phyloP scores from a whole-genome alignment of 164 flowering plant species.

The Vitis amurensis region DNA sequence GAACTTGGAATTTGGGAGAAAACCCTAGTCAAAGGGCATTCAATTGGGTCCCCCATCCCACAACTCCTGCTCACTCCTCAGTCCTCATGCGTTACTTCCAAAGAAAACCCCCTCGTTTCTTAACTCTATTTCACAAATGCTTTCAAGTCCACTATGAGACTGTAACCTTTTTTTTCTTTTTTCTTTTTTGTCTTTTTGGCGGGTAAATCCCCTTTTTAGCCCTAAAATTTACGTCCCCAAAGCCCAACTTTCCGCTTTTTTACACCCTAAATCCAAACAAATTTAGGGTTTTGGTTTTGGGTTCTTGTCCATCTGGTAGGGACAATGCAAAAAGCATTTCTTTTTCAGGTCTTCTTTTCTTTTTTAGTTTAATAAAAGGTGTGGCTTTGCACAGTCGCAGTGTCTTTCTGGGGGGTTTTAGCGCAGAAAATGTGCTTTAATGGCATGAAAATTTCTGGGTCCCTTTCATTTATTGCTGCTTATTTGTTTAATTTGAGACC shows the following conservation, averaged over 20 bases:
- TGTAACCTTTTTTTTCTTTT: constrained; percentile 1
- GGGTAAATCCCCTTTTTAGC: constrained; percentile 23
- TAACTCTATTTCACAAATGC: constrained; percentile 28
- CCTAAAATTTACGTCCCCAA: not conserved
- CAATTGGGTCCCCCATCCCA: no score
- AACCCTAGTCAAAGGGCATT: no score
- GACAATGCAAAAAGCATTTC: constrained; percentile 9
- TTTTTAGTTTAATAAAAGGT: constrained; percentile 5
- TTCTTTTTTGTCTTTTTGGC: constrained; percentile 20
- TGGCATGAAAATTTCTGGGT: constrained; percentile 17
- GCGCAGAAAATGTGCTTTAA: not conserved
- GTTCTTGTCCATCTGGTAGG: constrained; percentile 4
- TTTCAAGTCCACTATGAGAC: constrained; percentile 31
- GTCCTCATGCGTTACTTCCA: no score
- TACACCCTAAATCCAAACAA: constrained; percentile 5
- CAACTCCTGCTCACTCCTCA: no score
- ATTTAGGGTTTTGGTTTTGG: constrained; percentile 10
- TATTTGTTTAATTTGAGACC: constrained; percentile 3
- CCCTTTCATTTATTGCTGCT: constrained; percentile 14
- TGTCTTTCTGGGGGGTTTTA: not conserved
- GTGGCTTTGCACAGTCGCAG: not conserved
- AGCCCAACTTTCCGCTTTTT: constrained; percentile 21
- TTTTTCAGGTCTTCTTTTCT: constrained; percentile 7
- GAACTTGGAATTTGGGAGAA: no score
- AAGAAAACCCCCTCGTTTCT: no score